Evolutionary conservation across 2,329 filamentous ascomycete genomes (phyloP), one percentile per base, ranked within the genome.

Genomic region (Microdochium paspali): DNA sequence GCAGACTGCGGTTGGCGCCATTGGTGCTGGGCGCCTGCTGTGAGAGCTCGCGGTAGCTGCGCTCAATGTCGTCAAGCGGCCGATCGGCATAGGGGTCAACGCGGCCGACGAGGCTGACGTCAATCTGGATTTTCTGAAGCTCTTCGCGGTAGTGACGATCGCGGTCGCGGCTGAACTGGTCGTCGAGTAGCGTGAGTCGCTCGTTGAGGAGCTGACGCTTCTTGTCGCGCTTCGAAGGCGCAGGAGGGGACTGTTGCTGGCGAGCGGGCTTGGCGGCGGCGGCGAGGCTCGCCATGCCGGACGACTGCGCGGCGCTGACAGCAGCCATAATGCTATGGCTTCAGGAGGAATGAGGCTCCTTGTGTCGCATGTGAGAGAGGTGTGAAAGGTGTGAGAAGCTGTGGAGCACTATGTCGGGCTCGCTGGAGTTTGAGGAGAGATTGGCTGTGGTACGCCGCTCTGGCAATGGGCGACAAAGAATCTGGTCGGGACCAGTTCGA

Each of bases 71-170:
- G 53, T 76, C 72, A 3, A 71, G 63, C 2, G 70, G 68, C 20
- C 67, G 63, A 44, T 70, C 68, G 46, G 76, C 73, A 63, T 95
- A 94, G 1, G 87, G 85, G 59, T 95, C 85, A 46, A 93, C 87
- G 56, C 87, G 65, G 20, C 65, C 64, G 10, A 61, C 52, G 10
- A 76, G 63, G 47, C 65, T 52, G 20, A 72, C 59, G 48, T 77
- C 73, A 5, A 57, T 61, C 49, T 61, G 52, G 13, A 56, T 52
- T 40, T 54, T 55, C 4, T 55, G 54, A 10, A 56, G 54, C 24
- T 56, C 54, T 30, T 56, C 54, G 40, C 54, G 51, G 46, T 54
- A 54, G 21, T 54, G 48, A 35, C 51, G 52, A 25, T 56, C 54
- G 32, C 54, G 53, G 35, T 56, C 54, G 43, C 54, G 52, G 39